These are phyloP conservation scores for Saccharomycopsis fermentans DNA, from an alignment of 805 yeast genomes.

Conservation along the genomic window DNA sequence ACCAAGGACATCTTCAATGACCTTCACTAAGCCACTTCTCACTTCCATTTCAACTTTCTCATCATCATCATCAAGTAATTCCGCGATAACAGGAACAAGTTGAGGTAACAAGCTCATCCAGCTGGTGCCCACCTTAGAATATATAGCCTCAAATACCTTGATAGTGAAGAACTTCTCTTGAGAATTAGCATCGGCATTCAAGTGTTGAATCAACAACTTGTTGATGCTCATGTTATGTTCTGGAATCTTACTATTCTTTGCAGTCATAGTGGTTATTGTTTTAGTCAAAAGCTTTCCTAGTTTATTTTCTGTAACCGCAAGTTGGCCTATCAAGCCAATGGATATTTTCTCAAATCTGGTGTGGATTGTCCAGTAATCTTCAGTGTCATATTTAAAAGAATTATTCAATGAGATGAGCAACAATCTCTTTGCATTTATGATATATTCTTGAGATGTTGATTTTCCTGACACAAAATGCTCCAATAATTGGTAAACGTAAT, in stretches of 20 bases:
- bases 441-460: conserved; percentile 27
- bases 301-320: conserved; percentile 55
- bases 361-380: conserved; percentile 89
- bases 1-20: conserved; percentile 84
- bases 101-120: conserved; percentile 91
- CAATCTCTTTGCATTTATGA: conserved; percentile 56
- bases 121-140: conserved; percentile 87
- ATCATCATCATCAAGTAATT: conserved; percentile 88
- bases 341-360: conserved; percentile 71
- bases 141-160: conserved; percentile 66
- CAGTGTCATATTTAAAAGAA: conserved; percentile 82
- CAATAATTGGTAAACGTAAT: conserved; percentile 52
- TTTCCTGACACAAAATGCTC: conserved; percentile 30
- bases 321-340: conserved; percentile 53
- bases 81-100: conserved; percentile 91
- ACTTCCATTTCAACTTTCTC: conserved; percentile 89
- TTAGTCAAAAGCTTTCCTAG: conserved; percentile 77
- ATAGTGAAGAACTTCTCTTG: conserved; percentile 73
- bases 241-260: conserved; percentile 54
- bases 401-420: conserved; percentile 62
- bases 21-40: conserved; percentile 81
- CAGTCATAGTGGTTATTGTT: conserved; percentile 67
- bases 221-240: conserved; percentile 70
- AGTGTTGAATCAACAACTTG: conserved; percentile 49
- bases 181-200: conserved; percentile 50